Conservation (phyloP, 768 basidiomycete genomes). For the Fomitopsis pulvina region DNA sequence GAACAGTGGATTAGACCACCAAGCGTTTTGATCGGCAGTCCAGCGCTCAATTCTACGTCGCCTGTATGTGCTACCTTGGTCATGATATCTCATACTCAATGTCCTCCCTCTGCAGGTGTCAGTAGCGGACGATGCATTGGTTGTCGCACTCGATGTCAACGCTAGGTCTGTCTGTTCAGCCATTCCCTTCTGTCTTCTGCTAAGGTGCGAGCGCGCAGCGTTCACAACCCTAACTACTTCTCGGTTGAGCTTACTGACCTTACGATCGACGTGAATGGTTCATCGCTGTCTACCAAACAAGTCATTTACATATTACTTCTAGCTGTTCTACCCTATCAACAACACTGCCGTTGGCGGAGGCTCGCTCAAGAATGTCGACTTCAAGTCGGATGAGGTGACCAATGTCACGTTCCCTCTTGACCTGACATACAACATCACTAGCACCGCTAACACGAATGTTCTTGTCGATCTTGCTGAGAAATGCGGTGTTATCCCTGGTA, state of each 20-base stretch:
- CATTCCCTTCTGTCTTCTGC: not conserved
- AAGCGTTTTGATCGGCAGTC: slow-evolving; percentile 49
- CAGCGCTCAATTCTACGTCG: slow-evolving; percentile 29
- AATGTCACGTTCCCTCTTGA: slow-evolving; percentile 74
- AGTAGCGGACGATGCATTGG: slow-evolving; percentile 33
- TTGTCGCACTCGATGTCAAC: slow-evolving; percentile 55
- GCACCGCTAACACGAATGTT: slow-evolving; percentile 47
- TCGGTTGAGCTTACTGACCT: slow-evolving; percentile 58
- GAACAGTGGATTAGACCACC: slow-evolving; percentile 75
- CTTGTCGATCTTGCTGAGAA: slow-evolving; percentile 56
- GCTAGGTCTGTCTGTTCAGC: slow-evolving; percentile 45
- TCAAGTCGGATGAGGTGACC: slow-evolving; percentile 45
- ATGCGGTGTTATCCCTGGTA: slow-evolving; percentile 46
- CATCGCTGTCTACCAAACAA: not conserved
- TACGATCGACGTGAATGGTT: slow-evolving; percentile 43
- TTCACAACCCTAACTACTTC: slow-evolving; percentile 81
- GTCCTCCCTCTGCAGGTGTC: slow-evolving; percentile 23
- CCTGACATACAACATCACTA: slow-evolving; percentile 49
- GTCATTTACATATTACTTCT: not conserved
- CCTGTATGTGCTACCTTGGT: slow-evolving; percentile 34
- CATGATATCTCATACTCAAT: not conserved
- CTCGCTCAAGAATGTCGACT: slow-evolving; percentile 32
- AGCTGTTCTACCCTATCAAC: slow-evolving; percentile 76
- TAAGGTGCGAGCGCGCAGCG: slow-evolving; percentile 34
- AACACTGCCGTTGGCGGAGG: slow-evolving; percentile 66